These are phyloP conservation scores for Citrullus amarus DNA, from an alignment of 306 rosid species.

Conservation along the genomic window DNA sequence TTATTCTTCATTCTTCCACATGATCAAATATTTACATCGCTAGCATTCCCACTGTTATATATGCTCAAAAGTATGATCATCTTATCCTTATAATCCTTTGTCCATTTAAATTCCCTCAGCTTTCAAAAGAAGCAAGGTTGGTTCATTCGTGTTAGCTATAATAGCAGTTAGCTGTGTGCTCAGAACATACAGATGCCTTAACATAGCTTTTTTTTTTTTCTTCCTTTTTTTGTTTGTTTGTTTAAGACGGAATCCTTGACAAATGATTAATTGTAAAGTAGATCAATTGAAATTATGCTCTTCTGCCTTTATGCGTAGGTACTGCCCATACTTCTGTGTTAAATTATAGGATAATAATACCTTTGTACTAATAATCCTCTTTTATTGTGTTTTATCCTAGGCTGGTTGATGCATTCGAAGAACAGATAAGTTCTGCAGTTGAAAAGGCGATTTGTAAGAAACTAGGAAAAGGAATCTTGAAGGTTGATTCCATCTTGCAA, in stretches of 20 bases:
- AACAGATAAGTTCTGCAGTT: conserved; percentile 51
- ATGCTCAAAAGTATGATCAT: background rate
- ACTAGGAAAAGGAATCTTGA: conserved; percentile 54
- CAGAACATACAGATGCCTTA: background rate
- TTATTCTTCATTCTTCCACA: background rate
- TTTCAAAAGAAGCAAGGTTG: background rate
- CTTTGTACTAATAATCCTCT: background rate
- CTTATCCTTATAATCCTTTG: background rate
- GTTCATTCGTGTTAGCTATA: background rate
- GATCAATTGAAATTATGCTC: background rate
- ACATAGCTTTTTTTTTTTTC: background rate
- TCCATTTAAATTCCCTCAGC: background rate
- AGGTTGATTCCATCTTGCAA: conserved; percentile 53
- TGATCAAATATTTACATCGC: background rate
- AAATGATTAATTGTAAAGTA: background rate
- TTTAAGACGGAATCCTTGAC: background rate
- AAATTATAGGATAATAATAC: background rate
- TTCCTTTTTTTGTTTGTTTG: background rate
- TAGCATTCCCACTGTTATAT: background rate
- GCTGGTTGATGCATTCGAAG: conserved; percentile 79
- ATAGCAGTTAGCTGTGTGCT: background rate
- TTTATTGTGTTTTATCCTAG: conserved; percentile 25
- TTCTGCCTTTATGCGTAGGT: background rate
- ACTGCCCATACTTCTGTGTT: background rate
- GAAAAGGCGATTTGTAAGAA: conserved; percentile 55